Percentiles rank a stretch among this genome's conserved stretches.
Conservation (phyloP, 306 rosid genomes). For the Vicia sativa region DNA sequence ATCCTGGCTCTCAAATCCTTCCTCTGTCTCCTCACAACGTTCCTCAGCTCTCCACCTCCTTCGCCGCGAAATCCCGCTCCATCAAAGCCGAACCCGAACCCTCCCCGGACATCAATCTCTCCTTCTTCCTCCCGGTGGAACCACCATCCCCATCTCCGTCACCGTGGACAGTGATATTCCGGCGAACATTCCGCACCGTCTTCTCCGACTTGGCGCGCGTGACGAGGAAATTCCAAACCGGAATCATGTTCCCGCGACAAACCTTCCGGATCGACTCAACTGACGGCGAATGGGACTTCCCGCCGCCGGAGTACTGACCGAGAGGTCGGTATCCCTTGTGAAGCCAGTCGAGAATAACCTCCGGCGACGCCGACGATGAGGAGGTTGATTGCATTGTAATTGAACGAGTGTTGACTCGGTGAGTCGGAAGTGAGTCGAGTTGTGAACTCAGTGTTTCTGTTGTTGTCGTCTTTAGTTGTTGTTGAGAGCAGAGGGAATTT, state of each 20-base stretch:
- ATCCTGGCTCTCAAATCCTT: conserved; percentile 93
- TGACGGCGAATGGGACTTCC: conserved; percentile 75
- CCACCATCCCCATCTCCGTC: conserved; percentile 43
- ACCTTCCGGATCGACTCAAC: conserved; percentile 78
- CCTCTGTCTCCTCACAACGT: conserved; percentile 82
- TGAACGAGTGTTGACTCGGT: conserved; percentile 27
- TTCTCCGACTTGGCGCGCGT: conserved; percentile 89
- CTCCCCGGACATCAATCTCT: conserved; percentile 59
- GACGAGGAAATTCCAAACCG: conserved; percentile 82
- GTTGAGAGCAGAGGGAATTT: neutral
- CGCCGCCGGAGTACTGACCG: conserved; percentile 56
- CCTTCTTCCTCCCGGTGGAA: conserved; percentile 61
- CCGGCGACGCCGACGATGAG: conserved; percentile 60
- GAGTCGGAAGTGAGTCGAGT: conserved; percentile 23
- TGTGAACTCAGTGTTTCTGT: neutral
- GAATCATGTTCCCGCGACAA: conserved; percentile 93
- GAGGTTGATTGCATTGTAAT: conserved; percentile 54
- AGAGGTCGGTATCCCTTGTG: conserved; percentile 81
- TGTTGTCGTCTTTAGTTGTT: neutral
- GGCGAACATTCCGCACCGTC: conserved; percentile 85
- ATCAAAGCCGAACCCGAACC: conserved; percentile 61
- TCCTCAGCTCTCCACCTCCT: conserved; percentile 95
- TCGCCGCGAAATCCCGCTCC: conserved; percentile 79
- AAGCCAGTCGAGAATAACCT: conserved; percentile 88
- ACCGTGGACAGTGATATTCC: conserved; percentile 92